Conservation (phyloP, 306 rosid genomes). For the Malus asiatica region DNA sequence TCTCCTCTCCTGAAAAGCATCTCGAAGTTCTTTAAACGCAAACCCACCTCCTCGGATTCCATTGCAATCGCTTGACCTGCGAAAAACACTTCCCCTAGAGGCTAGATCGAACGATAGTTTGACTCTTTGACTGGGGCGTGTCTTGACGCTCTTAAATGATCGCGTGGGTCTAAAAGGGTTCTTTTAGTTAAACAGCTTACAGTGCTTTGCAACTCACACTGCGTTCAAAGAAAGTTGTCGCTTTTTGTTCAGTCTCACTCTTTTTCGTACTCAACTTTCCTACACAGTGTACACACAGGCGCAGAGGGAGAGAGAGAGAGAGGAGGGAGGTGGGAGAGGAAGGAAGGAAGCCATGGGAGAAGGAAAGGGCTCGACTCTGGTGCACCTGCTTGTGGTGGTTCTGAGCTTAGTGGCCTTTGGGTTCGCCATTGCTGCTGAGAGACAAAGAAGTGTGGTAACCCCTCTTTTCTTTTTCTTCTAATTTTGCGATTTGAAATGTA, state of each 20-base stretch:
- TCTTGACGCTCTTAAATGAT: background rate
- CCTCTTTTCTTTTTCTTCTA: background rate
- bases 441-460: constrained; percentile 75
- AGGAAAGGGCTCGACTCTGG: constrained; percentile 84
- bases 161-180: background rate
- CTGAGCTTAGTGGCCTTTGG: constrained; percentile 87
- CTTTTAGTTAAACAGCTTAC: background rate
- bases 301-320: background rate
- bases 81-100: background rate
- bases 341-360: constrained; percentile 43
- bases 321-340: background rate
- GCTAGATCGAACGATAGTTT: background rate
- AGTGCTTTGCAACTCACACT: background rate
- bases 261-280: background rate
- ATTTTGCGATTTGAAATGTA: background rate
- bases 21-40: background rate
- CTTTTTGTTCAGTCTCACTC: background rate
- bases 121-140: background rate
- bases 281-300: background rate
- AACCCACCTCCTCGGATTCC: background rate
- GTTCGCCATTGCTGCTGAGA: constrained; percentile 94
- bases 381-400: constrained; percentile 59
- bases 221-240: background rate
- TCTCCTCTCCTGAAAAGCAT: background rate
- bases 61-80: background rate